Evolutionary conservation across 2,329 filamentous ascomycete species (phyloP).

Genomic region (Penicillium thymicola): DNA sequence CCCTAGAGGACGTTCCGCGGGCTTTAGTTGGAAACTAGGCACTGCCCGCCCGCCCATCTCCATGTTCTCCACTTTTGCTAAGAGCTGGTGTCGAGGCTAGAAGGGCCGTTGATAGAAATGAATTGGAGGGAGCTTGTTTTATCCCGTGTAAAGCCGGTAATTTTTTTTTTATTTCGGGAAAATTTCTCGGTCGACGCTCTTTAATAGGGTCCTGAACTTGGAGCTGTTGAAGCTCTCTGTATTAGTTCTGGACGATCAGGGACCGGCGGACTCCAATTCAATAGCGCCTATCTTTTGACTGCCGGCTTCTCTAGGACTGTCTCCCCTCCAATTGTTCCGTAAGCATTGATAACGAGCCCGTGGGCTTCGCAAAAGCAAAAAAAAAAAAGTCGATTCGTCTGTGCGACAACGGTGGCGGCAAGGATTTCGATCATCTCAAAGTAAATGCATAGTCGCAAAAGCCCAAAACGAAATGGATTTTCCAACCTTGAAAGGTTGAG

Average conservation of each 20-base stretch:
- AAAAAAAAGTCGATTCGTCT: slow-evolving; percentile 16
- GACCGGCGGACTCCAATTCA: not conserved
- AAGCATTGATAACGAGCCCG: slow-evolving; percentile 5
- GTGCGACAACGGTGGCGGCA: slow-evolving; percentile 30
- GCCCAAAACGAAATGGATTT: slow-evolving; percentile 2
- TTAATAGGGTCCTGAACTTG: not conserved
- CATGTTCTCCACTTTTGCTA: slow-evolving; percentile 13
- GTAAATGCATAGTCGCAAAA: slow-evolving; percentile 11
- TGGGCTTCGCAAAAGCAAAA: slow-evolving; percentile 6
- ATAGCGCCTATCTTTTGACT: not conserved
- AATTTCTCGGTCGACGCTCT: not conserved
- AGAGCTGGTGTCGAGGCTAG: slow-evolving; percentile 7
- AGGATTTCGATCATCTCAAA: not conserved
- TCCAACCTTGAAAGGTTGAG: too few relatives aligned
- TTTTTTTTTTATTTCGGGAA: not conserved
- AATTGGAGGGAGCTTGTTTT: not conserved
- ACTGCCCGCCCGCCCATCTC: slow-evolving; percentile 29
- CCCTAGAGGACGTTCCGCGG: slow-evolving; percentile 22
- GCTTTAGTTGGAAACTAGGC: slow-evolving; percentile 19
- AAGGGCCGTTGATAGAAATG: slow-evolving; percentile 2
- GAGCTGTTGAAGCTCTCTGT: not conserved
- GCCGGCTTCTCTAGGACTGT: not conserved
- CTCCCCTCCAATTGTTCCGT: not conserved
- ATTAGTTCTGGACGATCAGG: slow-evolving; percentile 3
- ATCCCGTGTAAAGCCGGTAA: not conserved